Evolutionary conservation across 768 basidiomycete species (phyloP), one percentile per base, ranked within the genome.

Genomic region (Boletus eberwhitei): DNA sequence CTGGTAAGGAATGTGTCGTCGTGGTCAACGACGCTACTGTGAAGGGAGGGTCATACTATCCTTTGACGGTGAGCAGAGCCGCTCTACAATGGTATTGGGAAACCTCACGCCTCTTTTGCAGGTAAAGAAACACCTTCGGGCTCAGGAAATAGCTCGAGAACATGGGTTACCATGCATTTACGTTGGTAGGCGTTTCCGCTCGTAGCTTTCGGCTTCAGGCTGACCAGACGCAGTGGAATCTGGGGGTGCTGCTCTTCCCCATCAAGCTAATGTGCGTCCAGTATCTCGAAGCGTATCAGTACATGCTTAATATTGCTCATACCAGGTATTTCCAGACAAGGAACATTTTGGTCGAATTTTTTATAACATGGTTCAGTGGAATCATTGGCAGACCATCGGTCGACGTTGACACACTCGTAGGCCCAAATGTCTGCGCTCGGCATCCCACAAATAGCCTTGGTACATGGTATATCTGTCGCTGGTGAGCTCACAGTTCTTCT

Each of bases 271-370:
- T 61, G 91, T 54, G 65, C 53, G 45, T 59, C 19, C 26, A 26
- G 36, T 22, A 13, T 26, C 12, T 32, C 19, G 21, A 46, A 37
- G 41, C 12, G 39, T 26, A 26, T 36, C 22, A 24, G 29, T 21
- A 29, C 51, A 29, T 19, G 54, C 36, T 52, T 56, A 21, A 56
- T 46, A 9, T 50, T 21, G 12, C 26, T 32, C 19, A 29, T 42
- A 37, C 39, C 46, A 86, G 77, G 85, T 95, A 13, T 96, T 96
- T 70, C 94, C 94, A 6, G 94, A 97, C 75, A 90, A 86, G 69
- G 88, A 96, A 59, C 93, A 98, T 67, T 98, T 98, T 62, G 94
- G 94, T 5, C 82, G 94, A 6, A 96, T 97, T 65, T 98, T 98
- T 74, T 97, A 94, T 70, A 97, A 98, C 64, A 96, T 96, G 93